Percentiles rank a stretch among this genome's conserved stretches.
phyloP scores from a whole-genome alignment of 768 basidiomycete genomes.

The Leccinum rimulosum region DNA sequence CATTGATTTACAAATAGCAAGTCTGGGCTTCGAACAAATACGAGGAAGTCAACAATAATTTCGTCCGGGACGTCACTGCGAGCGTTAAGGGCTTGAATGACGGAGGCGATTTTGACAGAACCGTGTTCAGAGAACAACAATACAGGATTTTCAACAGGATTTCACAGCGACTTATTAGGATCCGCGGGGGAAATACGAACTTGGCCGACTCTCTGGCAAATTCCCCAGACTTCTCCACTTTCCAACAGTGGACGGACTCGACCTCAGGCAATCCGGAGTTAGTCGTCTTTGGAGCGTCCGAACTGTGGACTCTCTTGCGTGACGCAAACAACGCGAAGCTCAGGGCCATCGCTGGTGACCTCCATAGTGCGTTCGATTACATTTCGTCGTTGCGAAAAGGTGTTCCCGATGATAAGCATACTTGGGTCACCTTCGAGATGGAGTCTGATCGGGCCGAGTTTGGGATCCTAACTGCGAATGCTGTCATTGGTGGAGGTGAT shows the following conservation, averaged over 20 bases:
- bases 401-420: neutral
- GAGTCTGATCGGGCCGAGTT: slow-evolving; percentile 1
- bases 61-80: slow-evolving; percentile 5
- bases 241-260: slow-evolving; percentile 3
- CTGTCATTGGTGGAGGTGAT: slow-evolving; percentile 6
- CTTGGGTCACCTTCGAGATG: slow-evolving; percentile 3
- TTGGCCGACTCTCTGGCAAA: slow-evolving; percentile 1
- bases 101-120: slow-evolving; percentile 2
- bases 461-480: slow-evolving; percentile 4
- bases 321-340: slow-evolving; percentile 1
- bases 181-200: neutral
- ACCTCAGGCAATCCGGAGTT: neutral
- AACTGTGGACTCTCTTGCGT: slow-evolving; percentile 6
- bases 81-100: slow-evolving; percentile 8
- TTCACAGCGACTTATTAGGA: slow-evolving; percentile 7
- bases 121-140: slow-evolving; percentile 1
- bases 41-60: slow-evolving; percentile 5
- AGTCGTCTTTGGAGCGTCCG: neutral
- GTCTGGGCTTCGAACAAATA: slow-evolving; percentile 10
- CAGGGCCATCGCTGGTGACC: slow-evolving; percentile 1
- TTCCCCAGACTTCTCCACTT: slow-evolving; percentile 1
- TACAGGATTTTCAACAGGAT: slow-evolving; percentile 1
- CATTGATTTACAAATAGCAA: neutral
- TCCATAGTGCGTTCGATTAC: slow-evolving; percentile 5
- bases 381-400: neutral